These are phyloP conservation scores for Flammula alnicola DNA, from an alignment of 1,284 basidiomycete species.

Conservation along the genomic window DNA sequence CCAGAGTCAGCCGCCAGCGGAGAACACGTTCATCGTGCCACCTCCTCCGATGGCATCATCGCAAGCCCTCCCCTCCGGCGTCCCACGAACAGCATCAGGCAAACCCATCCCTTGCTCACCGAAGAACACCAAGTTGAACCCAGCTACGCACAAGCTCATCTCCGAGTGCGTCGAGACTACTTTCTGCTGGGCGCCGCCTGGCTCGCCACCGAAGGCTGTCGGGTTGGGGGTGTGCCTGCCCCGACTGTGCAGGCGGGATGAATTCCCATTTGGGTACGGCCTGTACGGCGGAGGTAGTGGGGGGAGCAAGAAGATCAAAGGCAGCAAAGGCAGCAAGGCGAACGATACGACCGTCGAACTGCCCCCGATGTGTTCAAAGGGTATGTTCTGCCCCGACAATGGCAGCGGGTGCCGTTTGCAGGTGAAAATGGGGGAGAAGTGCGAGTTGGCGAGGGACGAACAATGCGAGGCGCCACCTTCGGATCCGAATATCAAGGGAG, in stretches of 20 bases:
- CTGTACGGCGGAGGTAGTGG: slow-evolving; percentile 34
- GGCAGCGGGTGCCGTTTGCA: slow-evolving; percentile 62
- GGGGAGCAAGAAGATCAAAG: slow-evolving; percentile 15
- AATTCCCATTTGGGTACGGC: slow-evolving; percentile 63
- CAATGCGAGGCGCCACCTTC: slow-evolving; percentile 57
- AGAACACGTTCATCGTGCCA: no score
- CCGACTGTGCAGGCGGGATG: slow-evolving; percentile 64
- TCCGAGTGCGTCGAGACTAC: slow-evolving; percentile 67
- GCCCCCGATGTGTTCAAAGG: slow-evolving; percentile 60
- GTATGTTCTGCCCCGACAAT: slow-evolving; percentile 60
- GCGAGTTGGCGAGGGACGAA: slow-evolving; percentile 76
- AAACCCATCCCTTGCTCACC: slow-evolving; percentile 36
- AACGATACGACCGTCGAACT: slow-evolving; percentile 30
- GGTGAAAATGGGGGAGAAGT: slow-evolving; percentile 51
- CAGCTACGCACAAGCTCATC: slow-evolving; percentile 60
- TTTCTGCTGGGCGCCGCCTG: slow-evolving; percentile 54
- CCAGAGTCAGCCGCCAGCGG: no score
- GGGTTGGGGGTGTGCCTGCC: slow-evolving; percentile 47
- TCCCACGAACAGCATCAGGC: slow-evolving; percentile 26
- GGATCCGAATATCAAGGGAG: slow-evolving; percentile 40
- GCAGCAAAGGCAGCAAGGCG: slow-evolving; percentile 4
- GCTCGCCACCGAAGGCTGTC: slow-evolving; percentile 28
- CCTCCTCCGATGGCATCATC: no score
- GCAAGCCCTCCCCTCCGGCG: slow-evolving; percentile 4
- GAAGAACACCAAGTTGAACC: slow-evolving; percentile 58